phyloP scores from a whole-genome alignment of 2,329 filamentous ascomycete genomes.

The Chalara sp. region DNA sequence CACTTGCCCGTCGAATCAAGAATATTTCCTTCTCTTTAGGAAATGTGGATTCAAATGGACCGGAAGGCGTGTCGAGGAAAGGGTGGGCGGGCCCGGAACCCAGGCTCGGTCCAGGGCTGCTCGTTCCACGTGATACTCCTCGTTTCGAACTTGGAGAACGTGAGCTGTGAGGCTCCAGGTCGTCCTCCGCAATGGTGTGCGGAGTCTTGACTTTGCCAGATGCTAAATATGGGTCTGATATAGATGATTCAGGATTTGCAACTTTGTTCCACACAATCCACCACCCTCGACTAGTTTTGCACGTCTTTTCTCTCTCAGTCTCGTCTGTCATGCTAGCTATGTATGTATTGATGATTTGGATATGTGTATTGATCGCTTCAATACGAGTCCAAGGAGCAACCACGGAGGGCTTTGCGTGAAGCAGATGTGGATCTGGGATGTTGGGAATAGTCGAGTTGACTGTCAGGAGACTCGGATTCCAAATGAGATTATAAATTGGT shows the following conservation, averaged over 20 bases:
- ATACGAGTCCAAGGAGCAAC: constrained; percentile 46
- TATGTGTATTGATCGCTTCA: constrained; percentile 59
- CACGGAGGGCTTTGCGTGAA: constrained; percentile 20
- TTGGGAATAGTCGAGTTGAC: constrained; percentile 60
- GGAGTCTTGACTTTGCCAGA: constrained; percentile 7
- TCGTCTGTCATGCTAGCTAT: constrained; percentile 36
- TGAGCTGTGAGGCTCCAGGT: neutral
- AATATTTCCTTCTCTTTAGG: constrained; percentile 50
- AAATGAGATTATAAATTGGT: constrained; percentile 55
- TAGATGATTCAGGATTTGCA: constrained; percentile 29
- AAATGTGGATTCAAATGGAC: neutral
- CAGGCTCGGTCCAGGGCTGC: constrained; percentile 12
- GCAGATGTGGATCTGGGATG: constrained; percentile 44
- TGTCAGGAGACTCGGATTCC: constrained; percentile 49
- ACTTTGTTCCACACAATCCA: constrained; percentile 63
- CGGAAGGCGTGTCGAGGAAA: constrained; percentile 13
- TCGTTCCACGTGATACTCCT: constrained; percentile 6
- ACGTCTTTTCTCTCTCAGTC: constrained; percentile 51
- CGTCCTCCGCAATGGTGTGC: constrained; percentile 9
- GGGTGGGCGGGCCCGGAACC: constrained; percentile 21
- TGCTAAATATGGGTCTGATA: neutral
- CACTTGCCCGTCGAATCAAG: constrained; percentile 52
- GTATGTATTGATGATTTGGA: constrained; percentile 54
- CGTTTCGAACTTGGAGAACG: neutral
- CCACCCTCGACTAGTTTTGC: constrained; percentile 61